Percentiles rank a stretch among this genome's conserved stretches.
These are phyloP conservation scores for Tulasnella sp. DNA, from an alignment of 768 basidiomycete genomes.

Conservation along the genomic window DNA sequence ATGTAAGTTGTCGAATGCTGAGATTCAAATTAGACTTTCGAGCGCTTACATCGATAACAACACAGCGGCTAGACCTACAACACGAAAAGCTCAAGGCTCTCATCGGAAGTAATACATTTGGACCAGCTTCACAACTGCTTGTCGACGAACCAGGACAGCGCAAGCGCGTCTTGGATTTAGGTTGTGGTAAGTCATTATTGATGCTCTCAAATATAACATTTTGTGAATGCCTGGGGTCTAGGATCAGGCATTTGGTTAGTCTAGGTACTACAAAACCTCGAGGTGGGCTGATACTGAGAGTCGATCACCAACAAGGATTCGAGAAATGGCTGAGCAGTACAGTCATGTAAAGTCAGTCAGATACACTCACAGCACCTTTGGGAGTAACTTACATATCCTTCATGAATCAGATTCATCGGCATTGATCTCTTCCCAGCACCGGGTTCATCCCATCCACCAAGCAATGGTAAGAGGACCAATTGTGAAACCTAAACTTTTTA, in stretches of 20 bases:
- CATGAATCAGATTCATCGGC: constrained; percentile 4
- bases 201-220: background rate
- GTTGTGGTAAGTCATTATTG: background rate
- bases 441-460: background rate
- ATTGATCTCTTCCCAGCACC: constrained; percentile 9
- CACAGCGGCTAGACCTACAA: constrained; percentile 4
- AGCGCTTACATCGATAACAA: no score
- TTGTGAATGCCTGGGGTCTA: background rate
- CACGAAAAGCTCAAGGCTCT: background rate
- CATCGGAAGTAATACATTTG: no score
- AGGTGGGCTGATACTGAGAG: background rate
- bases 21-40: no score
- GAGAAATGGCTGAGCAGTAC: background rate
- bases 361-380: background rate
- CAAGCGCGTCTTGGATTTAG: background rate
- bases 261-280: background rate
- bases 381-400: background rate
- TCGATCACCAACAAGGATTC: background rate
- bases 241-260: constrained; percentile 10
- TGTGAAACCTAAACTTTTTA: background rate
- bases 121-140: no score
- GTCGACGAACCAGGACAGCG: background rate
- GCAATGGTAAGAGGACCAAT: background rate
- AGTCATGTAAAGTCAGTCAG: background rate
- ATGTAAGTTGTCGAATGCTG: background rate